Evolutionary conservation across 202 grass and related monocot species (phyloP), one percentile per base, ranked within the genome.

Genomic region (Digitaria exilis): DNA sequence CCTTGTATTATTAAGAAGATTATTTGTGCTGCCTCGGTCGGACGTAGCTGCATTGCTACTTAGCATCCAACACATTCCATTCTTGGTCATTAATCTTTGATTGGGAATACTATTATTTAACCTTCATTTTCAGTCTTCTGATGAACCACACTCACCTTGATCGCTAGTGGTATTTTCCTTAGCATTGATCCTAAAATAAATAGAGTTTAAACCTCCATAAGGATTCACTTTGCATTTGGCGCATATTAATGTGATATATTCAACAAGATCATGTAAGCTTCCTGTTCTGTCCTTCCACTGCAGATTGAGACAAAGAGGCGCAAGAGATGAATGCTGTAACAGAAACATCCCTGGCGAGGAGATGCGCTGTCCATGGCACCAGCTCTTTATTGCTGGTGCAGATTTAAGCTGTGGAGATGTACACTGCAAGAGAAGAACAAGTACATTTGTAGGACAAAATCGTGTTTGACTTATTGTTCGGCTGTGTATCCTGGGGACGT

Each of bases 301-400:
- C 77, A 92, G 90, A 77, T 78, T 80, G 87, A 89, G 21, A 31
- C 84, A 61, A 92, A 92, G 48, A 89, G 77, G 81, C 71, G 77
- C 58, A 92, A 92, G 80, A 84, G 76, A 78, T 92, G 82, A 89
- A 62, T 79, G 73, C 49, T 42, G 45, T 37, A 14, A 63, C 21
- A 49, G 48, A 65, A 65, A 24, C 61, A 64, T 84, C 39, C 65
- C 51, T 58, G 71, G 34, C 62, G 44, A 69, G 69, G 83, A 84
- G 43, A 74, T 76, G 75, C 31, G n/a, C 67, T 76, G 56, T 80
- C 64, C 80, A 78, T 78, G 69, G 80, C 25, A 25, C 64, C 87
- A 80, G 84, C 84, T 79, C 84, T 22, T 65, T 34, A 19, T 65
- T 89, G 58, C 77, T 85, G 59, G 65, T 87, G 80, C 71, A 77